Base-by-base conservation (phyloP, 495 filamentous ascomycete species). In the Apiosordaria backusii region DNA sequence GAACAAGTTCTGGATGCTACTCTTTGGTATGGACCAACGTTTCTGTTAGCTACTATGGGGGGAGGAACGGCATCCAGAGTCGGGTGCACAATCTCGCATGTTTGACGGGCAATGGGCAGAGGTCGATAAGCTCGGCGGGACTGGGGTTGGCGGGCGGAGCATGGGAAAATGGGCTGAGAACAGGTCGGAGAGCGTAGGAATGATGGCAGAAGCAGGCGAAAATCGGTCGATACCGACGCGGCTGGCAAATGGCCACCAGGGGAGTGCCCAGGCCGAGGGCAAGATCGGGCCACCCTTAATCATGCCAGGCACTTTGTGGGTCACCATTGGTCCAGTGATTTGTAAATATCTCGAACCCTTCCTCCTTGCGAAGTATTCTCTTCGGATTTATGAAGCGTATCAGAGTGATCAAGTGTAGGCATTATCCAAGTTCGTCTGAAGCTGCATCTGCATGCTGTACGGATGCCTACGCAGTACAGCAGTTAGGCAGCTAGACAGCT, bases 101-200 rank as follows among this genome's bases (percentile, higher is more conserved):
- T 40, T 61, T 61, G 26, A 18, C 57, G 16, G 26, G 24, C 26
- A 61, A 61, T 61, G 24, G 35, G 59, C 25, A 61, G 59, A 25
- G n/a, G 25, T 15, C 67, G 70, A 70, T 67, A 74, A 67, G 65
- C 50, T 69, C 64, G 65, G 60, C 27, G 55, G 24, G 13, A 24
- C 62, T 19, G 54, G 62, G 67, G 57, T 53, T 67, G 54, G 68
- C 63, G 67, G 65, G 69, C 68, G 71, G 65, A 68, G 75, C 66
- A 66, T 69, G 60, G 69, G 68, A 71, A 72, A 76, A 75, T 77
- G 74, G 75, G 54, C 71, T 75, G 75, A 77, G 74, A n/a, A 69
- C 19, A 19, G 68, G 40, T 65, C 66, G 69, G 66, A 45, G 70
- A 64, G 35, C 61, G 29, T 69, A 63, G 64, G 62, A 50, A 73